Base-by-base conservation (phyloP, 192 early-diverging fungal genomes). In the Coemansia sp. region DNA sequence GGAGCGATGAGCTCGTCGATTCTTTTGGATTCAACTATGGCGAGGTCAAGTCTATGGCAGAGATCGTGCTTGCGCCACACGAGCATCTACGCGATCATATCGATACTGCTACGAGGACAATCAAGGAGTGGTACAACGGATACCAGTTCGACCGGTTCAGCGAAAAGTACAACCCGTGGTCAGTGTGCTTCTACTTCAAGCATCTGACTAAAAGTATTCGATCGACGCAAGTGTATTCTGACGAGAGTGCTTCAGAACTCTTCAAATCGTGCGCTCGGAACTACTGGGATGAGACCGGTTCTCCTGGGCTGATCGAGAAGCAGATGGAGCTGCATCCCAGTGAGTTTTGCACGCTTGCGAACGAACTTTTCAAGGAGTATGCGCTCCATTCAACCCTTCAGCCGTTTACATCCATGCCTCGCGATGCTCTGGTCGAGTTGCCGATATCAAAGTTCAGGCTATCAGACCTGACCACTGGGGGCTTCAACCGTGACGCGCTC, bases 131-230 rank as follows among this genome's bases (percentile, higher is more conserved):
- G 70, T 72, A 66, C 59, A 66, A 72, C 28, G 70, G 70, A n/a
- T 72, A 72, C 47, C 61, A 57, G 44, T 65, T 72, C 10, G 64
- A 55, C 0, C 63, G 70, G 37, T 72, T 72, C 59, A 44, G 64
- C 17, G 64, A 68, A 44, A 77, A 77, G 55, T 77, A 77, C 62
- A 77, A 77, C 17, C 74, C 74, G 6, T 77, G 74, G 74, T 71
- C 74, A 6, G 68, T 71, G 30, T 67, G 64, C 41, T 70, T 60
- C 38, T 76, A 66, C 19, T 65, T 75, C 56, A 62, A 75, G 22
- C 36, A 54, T 5, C 57, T 71, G 25, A 55, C 61, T 42, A 11
- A 27, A 10, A 20, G 54, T 40, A 33, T 71, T 23, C 44, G 47
- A 27, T 57, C 45, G 34, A 54, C 50, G 15, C 40, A 37, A 7